Conservation (phyloP, 1,284 basidiomycete species). For the Mrakiaceae sp. region DNA sequence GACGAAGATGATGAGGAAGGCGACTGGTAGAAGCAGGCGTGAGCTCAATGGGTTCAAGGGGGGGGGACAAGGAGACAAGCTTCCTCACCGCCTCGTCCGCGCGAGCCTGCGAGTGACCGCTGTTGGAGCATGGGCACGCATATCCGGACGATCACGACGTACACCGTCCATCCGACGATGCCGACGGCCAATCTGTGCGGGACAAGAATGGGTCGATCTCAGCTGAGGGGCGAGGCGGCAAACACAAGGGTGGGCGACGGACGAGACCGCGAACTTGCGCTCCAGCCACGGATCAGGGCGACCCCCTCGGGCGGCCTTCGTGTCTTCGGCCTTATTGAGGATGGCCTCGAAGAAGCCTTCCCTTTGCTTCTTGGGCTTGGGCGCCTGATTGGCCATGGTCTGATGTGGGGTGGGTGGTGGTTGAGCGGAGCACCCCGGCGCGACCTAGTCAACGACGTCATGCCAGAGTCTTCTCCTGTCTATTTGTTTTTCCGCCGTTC, state of each 20-base stretch:
- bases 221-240: not conserved
- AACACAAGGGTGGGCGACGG: not conserved
- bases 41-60: not conserved
- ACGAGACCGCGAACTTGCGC: not conserved
- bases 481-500: no score
- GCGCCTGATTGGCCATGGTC: no score
- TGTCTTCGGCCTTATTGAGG: no score
- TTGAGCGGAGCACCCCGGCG: no score
- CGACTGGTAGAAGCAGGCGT: constrained; percentile 36
- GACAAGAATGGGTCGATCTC: not conserved
- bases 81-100: not conserved
- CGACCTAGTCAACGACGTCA: no score
- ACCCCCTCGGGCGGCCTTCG: not conserved
- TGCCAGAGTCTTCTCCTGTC: no score
- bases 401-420: no score
- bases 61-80: not conserved
- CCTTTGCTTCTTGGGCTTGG: no score
- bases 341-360: no score
- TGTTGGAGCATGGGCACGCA: constrained; percentile 8
- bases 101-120: not conserved
- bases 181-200: not conserved
- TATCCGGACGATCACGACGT: constrained; percentile 11
- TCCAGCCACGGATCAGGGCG: not conserved
- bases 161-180: constrained; percentile 4
- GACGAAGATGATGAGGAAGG: constrained; percentile 44